Base-by-base conservation (phyloP, 2,329 filamentous ascomycete genomes). In the Thielaviopsis populi region DNA sequence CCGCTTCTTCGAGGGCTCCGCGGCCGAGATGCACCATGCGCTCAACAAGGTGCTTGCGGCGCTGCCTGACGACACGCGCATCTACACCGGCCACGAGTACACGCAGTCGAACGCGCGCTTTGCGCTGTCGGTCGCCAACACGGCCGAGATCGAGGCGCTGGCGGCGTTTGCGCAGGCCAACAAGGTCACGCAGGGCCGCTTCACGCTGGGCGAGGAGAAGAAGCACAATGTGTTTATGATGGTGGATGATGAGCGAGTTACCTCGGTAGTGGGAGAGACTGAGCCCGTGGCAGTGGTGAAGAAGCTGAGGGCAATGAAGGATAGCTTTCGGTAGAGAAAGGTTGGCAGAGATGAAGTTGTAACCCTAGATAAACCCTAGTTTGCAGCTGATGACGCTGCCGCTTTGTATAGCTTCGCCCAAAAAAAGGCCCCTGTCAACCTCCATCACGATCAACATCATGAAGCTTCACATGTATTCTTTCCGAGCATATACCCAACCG, bases 121-220 rank as follows among this genome's bases (percentile, higher is more conserved):
- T 72, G 86, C 84, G 59, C 76, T 87, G 66, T 87, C 86, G 1
- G 87, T 97, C 17, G 77, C 87, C 64, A 84, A 89, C 70, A 87
- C 82, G 50, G 85, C 88, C 59, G 79, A 88, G 0, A 83, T 96
- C 67, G 85, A 88, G 78, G 87, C 85, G 69, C 79, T 99, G 40
- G 79, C 88, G 68, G 79, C 80, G 0, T 96, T 90, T 73, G 88
- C 89, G 1, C 83, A 88, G 63, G 79, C 81, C 66, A 92, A 96
- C 74, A 79, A 85, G 75, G 83, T 96, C 76, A 97, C 94, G 1
- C 91, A 96, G 73, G 94, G 94, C 58, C 89, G 91, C 71, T 97
- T 96, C 70, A 99, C 92, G 0, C 97, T 99, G 74, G 91, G 87
- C 0, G 91, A 99, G 71, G 94, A 99, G 76, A 97, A 97, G 88